phyloP scores from a whole-genome alignment of 1,139 yeast species.

The Saccharomycopsis crataegensis region DNA sequence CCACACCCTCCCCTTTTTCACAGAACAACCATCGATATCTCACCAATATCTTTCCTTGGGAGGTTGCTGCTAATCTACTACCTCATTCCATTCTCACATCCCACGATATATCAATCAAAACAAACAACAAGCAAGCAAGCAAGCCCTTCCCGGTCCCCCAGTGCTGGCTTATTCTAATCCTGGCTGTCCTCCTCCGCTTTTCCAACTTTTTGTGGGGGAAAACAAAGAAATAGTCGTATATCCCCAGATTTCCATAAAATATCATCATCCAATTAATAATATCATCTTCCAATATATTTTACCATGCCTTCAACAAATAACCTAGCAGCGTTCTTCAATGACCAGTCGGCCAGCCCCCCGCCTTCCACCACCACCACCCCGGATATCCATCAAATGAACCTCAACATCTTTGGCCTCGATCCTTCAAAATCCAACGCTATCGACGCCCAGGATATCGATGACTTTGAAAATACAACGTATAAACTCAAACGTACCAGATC shows the following conservation, averaged over 20 bases:
- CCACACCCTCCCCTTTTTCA: too few species aligned
- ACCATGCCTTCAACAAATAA: constrained; percentile 12
- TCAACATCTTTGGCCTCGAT: constrained; percentile 6
- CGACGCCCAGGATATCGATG: constrained; percentile 65
- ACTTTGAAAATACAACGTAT: constrained; percentile 66
- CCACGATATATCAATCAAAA: too few species aligned
- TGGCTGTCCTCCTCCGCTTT: too few species aligned
- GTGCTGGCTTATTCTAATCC: too few species aligned
- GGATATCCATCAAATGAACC: neutral
- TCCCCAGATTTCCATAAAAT: neutral
- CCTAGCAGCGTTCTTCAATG: constrained; percentile 5
- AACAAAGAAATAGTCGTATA: neutral
- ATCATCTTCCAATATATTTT: neutral
- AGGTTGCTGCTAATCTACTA: too few species aligned
- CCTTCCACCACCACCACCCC: neutral
- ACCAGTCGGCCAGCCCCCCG: too few species aligned
- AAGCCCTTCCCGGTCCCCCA: too few species aligned
- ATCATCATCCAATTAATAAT: neutral
- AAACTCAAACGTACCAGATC: constrained; percentile 78
- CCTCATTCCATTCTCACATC: too few species aligned
- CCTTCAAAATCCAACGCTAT: constrained; percentile 36
- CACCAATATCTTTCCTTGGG: too few species aligned
- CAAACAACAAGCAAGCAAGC: too few species aligned
- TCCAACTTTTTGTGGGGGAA: too few species aligned
- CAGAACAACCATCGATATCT: too few species aligned